These are phyloP conservation scores for Daedalea quercina DNA, from an alignment of 768 basidiomycete species.

Conservation along the genomic window DNA sequence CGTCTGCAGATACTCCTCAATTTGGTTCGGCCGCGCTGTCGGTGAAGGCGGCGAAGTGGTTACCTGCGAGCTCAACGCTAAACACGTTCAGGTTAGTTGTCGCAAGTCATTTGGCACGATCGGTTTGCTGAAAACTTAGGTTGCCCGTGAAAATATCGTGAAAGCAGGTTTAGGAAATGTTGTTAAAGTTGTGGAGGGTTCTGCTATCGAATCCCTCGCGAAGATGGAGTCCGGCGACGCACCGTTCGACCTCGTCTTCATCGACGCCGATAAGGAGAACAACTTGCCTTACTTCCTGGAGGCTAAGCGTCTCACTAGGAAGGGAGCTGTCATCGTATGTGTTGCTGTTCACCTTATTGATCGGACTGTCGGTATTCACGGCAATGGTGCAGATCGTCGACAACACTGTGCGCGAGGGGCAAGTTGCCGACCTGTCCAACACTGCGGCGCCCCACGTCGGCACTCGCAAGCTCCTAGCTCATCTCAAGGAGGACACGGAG, in stretches of 20 bases:
- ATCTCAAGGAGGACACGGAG: conserved; percentile 38
- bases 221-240: conserved; percentile 35
- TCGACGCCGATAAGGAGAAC: conserved; percentile 62
- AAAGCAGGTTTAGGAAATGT: conserved; percentile 44
- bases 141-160: conserved; percentile 51
- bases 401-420: conserved; percentile 49
- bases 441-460: conserved; percentile 31
- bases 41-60: conserved; percentile 43
- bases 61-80: conserved; percentile 37
- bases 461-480: conserved; percentile 37
- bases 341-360: background rate
- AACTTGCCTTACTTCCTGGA: conserved; percentile 52
- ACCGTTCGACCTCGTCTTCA: conserved; percentile 62
- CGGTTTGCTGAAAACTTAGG: conserved; percentile 24
- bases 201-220: conserved; percentile 43
- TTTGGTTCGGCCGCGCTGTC: conserved; percentile 30
- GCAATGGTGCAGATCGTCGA: conserved; percentile 57
- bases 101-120: background rate
- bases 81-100: conserved; percentile 37
- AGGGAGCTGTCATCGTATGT: conserved; percentile 56
- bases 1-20: conserved; percentile 24
- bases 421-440: conserved; percentile 30
- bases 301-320: conserved; percentile 50
- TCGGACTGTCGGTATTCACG: background rate
- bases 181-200: conserved; percentile 43